Conservation (phyloP, 2,329 filamentous ascomycete genomes). For the Chaetomium sp. region DNA sequence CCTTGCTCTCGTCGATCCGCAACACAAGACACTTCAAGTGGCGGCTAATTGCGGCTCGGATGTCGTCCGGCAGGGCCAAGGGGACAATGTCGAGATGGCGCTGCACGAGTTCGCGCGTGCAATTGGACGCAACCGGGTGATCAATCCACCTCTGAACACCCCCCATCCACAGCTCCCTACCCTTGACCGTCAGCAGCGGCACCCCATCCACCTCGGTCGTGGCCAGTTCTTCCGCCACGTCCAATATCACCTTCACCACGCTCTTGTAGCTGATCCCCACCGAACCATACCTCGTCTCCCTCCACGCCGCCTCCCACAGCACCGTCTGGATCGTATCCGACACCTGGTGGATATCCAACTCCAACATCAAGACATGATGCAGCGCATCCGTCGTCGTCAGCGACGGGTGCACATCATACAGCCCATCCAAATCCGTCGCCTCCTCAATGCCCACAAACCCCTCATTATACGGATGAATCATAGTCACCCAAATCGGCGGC, state of each 20-base stretch:
- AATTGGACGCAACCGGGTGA: constrained; percentile 32
- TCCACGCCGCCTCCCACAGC: constrained; percentile 37
- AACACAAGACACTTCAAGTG: constrained; percentile 30
- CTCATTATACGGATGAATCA: constrained; percentile 37
- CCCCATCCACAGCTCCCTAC: constrained; percentile 25
- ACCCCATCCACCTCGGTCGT: background rate
- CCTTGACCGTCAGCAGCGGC: background rate
- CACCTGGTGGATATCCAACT: constrained; percentile 31
- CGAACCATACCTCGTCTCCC: constrained; percentile 37
- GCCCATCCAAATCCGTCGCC: constrained; percentile 36
- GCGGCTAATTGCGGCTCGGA: constrained; percentile 23
- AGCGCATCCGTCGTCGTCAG: constrained; percentile 38
- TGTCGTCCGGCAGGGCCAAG: constrained; percentile 30
- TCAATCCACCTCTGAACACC: constrained; percentile 30
- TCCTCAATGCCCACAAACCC: constrained; percentile 31
- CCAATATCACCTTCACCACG: constrained; percentile 27
- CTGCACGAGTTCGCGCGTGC: constrained; percentile 35
- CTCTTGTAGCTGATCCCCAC: constrained; percentile 34
- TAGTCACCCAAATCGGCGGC: constrained; percentile 35
- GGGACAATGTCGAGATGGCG: constrained; percentile 35
- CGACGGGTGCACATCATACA: constrained; percentile 38
- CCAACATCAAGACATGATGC: constrained; percentile 37
- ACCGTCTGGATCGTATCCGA: constrained; percentile 35
- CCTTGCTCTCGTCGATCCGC: constrained; percentile 22
- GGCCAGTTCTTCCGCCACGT: constrained; percentile 21